Base-by-base conservation (phyloP, 208 protist genomes). In the Crithidia mellificae region DNA sequence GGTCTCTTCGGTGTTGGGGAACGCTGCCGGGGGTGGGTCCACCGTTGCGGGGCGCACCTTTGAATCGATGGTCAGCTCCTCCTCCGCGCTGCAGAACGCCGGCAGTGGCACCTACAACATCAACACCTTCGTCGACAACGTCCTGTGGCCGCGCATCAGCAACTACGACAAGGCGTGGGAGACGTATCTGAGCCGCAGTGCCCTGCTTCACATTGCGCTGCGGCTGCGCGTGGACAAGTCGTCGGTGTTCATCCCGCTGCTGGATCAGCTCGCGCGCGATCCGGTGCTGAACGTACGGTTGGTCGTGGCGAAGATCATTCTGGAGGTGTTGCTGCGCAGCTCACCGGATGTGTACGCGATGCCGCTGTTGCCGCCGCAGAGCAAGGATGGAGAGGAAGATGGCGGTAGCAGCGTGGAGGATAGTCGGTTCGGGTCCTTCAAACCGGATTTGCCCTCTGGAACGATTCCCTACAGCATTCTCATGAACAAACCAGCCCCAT, bases 271-370 rank as follows among this genome's bases (percentile, higher is more conserved):
- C 3, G 79, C 81, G 0, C 81, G 84, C 20, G 90, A 95, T 58
- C 55, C 70, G 7, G 85, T 95, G 25, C 50, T 91, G 27, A 95
- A 95, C 44, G 90, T 95, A 32, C 82, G 90, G 12, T 71, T 92
- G 38, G 77, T 89, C 20, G 90, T 92, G 15, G 86, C 84, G 9
- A 92, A 91, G 77, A 74, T 81, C 20, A 73, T 91, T 30, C 73
- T 71, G 32, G 74, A 80, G 38, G 75, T 92, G 46, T 78, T 95
- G 5, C 29, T 80, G 30, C 55, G 53, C 50, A 64, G 68, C 72
- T n/a, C 63, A 4, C 30, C 58, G 1, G 69, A 63, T 17, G 61
- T 43, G 44, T 44, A 53, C 36, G 52, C 39, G 27, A 46, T 30
- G 32, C 1, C 46, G 29, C 32, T 20, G n/a, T n/a, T n/a, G n/a